phyloP scores from a whole-genome alignment of 1,284 basidiomycete species.

The Cutaneotrichosporon mucoides region DNA sequence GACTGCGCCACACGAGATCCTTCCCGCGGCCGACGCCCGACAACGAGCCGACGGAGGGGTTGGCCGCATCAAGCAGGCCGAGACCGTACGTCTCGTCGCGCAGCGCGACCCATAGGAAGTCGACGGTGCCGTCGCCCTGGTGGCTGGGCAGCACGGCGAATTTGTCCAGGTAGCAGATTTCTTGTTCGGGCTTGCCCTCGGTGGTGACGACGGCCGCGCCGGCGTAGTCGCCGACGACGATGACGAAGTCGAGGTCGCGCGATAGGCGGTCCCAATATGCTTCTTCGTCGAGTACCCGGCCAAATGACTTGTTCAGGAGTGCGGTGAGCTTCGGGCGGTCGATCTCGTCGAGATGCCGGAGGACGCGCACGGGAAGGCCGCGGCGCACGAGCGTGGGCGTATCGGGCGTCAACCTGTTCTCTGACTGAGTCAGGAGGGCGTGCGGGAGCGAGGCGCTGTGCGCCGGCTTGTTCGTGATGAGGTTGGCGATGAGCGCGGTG shows the following conservation, averaged over 20 bases:
- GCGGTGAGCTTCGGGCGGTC: slow-evolving; percentile 71
- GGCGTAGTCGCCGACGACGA: slow-evolving; percentile 92
- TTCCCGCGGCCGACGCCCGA: slow-evolving; percentile 82
- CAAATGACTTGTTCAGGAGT: slow-evolving; percentile 84
- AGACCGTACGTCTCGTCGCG: slow-evolving; percentile 98
- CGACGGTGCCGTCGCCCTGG: slow-evolving; percentile 97
- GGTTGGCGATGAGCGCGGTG: slow-evolving; percentile 88
- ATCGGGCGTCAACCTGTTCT: slow-evolving; percentile 76
- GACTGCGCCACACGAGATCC: slow-evolving; percentile 92
- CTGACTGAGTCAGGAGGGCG: slow-evolving; percentile 72
- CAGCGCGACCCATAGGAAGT: slow-evolving; percentile 97
- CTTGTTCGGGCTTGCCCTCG: slow-evolving; percentile 53
- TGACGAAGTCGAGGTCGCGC: slow-evolving; percentile 78
- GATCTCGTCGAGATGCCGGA: slow-evolving; percentile 60
- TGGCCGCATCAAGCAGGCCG: slow-evolving; percentile 87
- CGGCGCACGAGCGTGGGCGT: slow-evolving; percentile 90
- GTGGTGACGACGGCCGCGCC: slow-evolving; percentile 93
- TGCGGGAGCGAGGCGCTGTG: slow-evolving; percentile 93
- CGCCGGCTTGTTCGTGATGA: slow-evolving; percentile 98
- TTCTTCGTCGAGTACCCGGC: slow-evolving; percentile 65
- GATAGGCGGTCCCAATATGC: slow-evolving; percentile 77
- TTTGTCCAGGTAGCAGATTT: slow-evolving; percentile 94
- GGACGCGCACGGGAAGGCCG: slow-evolving; percentile 79
- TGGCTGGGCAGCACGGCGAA: slow-evolving; percentile 92
- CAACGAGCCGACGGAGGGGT: slow-evolving; percentile 80